These are phyloP conservation scores for Panus rudis DNA, from an alignment of 768 basidiomycete genomes.

Conservation along the genomic window DNA sequence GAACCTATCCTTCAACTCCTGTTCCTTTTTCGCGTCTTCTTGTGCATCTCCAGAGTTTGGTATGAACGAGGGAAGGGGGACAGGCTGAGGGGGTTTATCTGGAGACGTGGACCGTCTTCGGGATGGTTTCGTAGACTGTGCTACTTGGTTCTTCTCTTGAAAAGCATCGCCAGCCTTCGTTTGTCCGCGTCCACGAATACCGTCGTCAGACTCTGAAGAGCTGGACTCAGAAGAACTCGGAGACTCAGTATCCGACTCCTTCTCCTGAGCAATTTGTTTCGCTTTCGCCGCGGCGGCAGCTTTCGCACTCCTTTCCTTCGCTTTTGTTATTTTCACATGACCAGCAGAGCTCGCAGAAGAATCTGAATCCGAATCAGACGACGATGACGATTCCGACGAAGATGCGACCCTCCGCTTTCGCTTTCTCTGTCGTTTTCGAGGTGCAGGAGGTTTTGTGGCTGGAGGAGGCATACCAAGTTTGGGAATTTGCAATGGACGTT, in stretches of 20 bases:
- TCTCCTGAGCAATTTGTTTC: too few species aligned
- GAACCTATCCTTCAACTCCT: slow-evolving; percentile 57
- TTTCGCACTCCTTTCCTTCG: too few species aligned
- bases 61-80: slow-evolving; percentile 51
- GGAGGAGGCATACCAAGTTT: slow-evolving; percentile 4
- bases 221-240: slow-evolving; percentile 7
- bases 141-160: not conserved
- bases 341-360: slow-evolving; percentile 5
- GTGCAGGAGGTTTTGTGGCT: slow-evolving; percentile 15
- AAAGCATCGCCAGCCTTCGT: slow-evolving; percentile 2
- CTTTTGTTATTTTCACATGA: too few species aligned
- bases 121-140: slow-evolving; percentile 1
- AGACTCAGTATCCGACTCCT: slow-evolving; percentile 12
- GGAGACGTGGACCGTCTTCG: slow-evolving; percentile 19
- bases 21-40: slow-evolving; percentile 37
- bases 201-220: slow-evolving; percentile 2
- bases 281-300: too few species aligned
- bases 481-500: not conserved
- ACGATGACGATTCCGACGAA: slow-evolving; percentile 21
- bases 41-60: slow-evolving; percentile 24
- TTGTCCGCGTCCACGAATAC: slow-evolving; percentile 3
- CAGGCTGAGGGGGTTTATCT: slow-evolving; percentile 26
- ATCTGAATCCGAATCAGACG: slow-evolving; percentile 16
- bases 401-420: slow-evolving; percentile 28
- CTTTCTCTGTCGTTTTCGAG: slow-evolving; percentile 26